phyloP scores from a whole-genome alignment of 176 grass and related monocot genomes.

The Bolboschoenus planiculmis region DNA sequence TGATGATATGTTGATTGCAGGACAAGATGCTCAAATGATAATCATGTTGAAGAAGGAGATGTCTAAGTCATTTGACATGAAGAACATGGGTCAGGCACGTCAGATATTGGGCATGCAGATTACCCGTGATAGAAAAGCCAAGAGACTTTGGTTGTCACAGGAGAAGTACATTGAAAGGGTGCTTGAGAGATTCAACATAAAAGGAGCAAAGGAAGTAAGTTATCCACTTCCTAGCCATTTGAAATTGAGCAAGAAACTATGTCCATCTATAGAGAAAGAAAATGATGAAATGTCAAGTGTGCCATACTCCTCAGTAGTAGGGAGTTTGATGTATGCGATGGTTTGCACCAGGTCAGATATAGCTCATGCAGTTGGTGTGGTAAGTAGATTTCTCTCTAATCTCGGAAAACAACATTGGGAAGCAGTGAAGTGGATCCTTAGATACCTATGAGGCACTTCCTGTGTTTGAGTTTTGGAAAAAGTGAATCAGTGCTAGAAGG shows the following conservation, averaged over 20 bases:
- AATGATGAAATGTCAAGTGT: not conserved
- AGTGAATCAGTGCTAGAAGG: too few species aligned
- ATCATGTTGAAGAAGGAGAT: too few species aligned
- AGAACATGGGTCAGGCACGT: not conserved
- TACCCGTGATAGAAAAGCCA: not conserved
- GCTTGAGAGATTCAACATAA: constrained; percentile 20
- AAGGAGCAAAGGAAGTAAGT: not conserved
- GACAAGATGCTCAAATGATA: too few species aligned
- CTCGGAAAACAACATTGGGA: too few species aligned
- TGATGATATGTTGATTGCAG: too few species aligned
- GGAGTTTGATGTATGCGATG: constrained; percentile 21
- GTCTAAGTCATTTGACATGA: too few species aligned
- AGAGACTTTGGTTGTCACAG: constrained; percentile 15
- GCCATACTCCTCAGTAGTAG: not conserved
- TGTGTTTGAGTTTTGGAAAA: too few species aligned
- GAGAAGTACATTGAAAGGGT: not conserved
- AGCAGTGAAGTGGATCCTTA: too few species aligned
- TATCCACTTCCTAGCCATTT: not conserved
- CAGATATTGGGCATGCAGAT: constrained; percentile 11
- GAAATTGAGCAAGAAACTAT: not conserved
- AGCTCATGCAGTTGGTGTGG: too few species aligned
- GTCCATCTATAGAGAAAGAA: not conserved
- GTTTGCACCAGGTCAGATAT: not conserved
- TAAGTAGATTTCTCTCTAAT: too few species aligned
- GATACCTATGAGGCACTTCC: too few species aligned